Base-by-base conservation (phyloP, 1,284 basidiomycete genomes). In the Ganoderma lucidum region DNA sequence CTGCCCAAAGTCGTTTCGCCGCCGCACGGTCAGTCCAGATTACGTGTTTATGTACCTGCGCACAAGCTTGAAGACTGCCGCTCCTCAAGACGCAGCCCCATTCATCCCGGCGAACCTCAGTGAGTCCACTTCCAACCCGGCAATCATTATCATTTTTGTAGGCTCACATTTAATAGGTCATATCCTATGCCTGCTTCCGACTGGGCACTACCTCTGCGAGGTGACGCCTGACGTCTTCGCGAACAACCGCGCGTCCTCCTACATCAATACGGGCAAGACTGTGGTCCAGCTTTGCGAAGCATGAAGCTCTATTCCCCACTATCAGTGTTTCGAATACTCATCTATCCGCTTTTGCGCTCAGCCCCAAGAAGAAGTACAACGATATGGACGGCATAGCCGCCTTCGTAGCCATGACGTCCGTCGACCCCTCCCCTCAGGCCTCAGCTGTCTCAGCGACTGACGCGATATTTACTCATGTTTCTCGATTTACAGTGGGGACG, bases 211-310 rank as follows among this genome's bases (percentile, higher is more conserved):
- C 65, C 75, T 78, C 58, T 66, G 73, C 1, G 79, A 80, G 44
- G 73, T 78, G 15, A 65, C 71, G 15, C 79, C 77, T 3, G 77
- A 81, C 61, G 75, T 78, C 5, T 81, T 80, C 61, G 76, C 77
- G 8, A 76, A 79, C 72, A 81, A 80, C 64, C 76, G 77, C 6
- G 65, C 75, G 28, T 78, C 80, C 1, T 70, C 72, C 15, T 65
- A 63, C 10, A 62, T 93, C 2, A 90, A 92, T 74, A 88, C 86
- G 1, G 89, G 90, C 8, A 91, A 90, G 78, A 78, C 79, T 2
- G 79, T 82, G 51, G 67, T 75, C 1, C 77, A 80, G 15, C 73
- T 86, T 17, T 74, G 78, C 58, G 72, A 74, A 63, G 77, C 73
- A 81, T 83, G 62, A 10, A 62, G 6, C 61, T 64, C 8, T 5